Evolutionary conservation across 2,329 filamentous ascomycete genomes (phyloP), one percentile per base, ranked within the genome.

Genomic region (Aspergillus pseudoglaucus): DNA sequence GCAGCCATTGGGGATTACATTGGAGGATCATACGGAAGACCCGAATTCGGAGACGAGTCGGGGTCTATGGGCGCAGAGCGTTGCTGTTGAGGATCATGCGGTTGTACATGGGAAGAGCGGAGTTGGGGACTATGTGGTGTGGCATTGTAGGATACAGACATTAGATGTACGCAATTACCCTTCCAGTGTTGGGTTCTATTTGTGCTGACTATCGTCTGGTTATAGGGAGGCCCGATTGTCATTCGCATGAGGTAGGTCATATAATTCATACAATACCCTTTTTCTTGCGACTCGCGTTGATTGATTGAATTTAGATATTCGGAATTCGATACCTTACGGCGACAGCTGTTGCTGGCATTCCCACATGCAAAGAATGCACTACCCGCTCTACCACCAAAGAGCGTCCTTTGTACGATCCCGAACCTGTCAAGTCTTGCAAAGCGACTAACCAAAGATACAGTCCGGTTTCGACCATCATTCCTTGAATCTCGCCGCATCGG

Each of bases 41-140:
- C 70, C 71, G 4, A 66, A 71, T 39, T 76, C 76, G 37, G 78
- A 81, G 56, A 76, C 77, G 15, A 78, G 74, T 57, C 75, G 75
- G 37, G 75, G 77, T 0, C 72, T 83, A 47, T 86, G 82, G 82
- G 82, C 82, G 7, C 77, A 74, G 45, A 75, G 76, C 47, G 82
- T 84, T 37, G 71, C 74, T 6, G 79, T 86, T 45, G 76, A 82
- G 47, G 80, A 83, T 59, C 77, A 83, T 68, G 75, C 78, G 30
- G 73, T 85, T 53, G 76, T 85, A 25, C 75, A 76, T 51, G 82
- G 80, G 7, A 76, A 72, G 45, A 72, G 76, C 3, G 78, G 78
- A 5, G 71, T 84, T 42, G 91, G 91, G n/a, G 87, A 90, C 2
- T 98, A 97, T 71, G 88, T 96, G 1, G 90, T 95, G 6, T 98